A percentile compares a stretch with the other conserved stretches of the same genome.
Conservation (phyloP, 441 rosid species). For the Populus tomentosa region DNA sequence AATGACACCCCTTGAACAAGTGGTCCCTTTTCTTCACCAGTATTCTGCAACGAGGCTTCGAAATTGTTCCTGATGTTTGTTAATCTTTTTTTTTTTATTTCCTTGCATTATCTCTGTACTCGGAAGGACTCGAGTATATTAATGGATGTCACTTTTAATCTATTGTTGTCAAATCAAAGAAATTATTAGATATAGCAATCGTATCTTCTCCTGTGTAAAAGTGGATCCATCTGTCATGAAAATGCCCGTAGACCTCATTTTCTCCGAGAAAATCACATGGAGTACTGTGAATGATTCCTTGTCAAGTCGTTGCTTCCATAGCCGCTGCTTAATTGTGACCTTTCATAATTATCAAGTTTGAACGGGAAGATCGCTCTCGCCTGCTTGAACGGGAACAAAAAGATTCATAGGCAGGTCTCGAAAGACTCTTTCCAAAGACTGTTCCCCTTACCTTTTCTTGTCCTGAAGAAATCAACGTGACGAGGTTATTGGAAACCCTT, state of each 20-base stretch:
- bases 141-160: neutral
- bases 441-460: too few species aligned
- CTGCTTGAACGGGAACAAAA: too few species aligned
- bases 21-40: neutral
- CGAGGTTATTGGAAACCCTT: too few species aligned
- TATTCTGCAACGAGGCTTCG: neutral
- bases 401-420: too few species aligned
- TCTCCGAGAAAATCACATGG: neutral
- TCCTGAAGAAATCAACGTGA: too few species aligned
- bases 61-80: neutral
- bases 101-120: neutral
- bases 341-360: neutral
- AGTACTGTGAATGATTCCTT: neutral
- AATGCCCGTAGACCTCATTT: neutral
- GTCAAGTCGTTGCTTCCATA: neutral
- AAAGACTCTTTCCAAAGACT: too few species aligned
- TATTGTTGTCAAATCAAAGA: too few species aligned
- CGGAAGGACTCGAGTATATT: neutral
- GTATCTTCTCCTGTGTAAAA: neutral
- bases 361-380: too few species aligned
- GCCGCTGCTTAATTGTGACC: neutral
- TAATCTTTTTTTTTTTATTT: neutral
- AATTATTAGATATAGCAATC: neutral
- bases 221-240: neutral
- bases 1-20: constrained; percentile 22